These are phyloP conservation scores for Chimonanthus praecox DNA, from an alignment of 164 flowering plant species.

Conservation along the genomic window DNA sequence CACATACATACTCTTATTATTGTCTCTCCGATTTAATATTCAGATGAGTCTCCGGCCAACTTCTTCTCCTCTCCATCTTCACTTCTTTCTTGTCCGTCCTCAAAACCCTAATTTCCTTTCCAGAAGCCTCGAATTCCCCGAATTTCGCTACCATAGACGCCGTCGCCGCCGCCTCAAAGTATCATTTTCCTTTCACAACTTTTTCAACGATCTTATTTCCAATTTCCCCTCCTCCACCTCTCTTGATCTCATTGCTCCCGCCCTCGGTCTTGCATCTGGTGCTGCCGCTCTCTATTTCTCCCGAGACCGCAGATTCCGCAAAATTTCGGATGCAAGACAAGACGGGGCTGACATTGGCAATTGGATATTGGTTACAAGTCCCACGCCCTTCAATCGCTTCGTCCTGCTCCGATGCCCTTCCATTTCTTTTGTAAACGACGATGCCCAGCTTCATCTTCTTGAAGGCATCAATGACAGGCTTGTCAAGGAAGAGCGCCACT, in stretches of 20 bases:
- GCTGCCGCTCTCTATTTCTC: constrained; percentile 37
- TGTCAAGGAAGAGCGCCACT: constrained; percentile 63
- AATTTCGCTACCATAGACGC: background rate
- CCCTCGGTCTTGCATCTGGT: constrained; percentile 47
- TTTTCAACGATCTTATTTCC: constrained; percentile 27
- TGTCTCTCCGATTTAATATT: background rate
- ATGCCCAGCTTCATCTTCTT: constrained; percentile 15
- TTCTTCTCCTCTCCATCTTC: background rate
- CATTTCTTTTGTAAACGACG: constrained; percentile 40
- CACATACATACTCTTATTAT: no score
- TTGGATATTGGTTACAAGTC: constrained; percentile 71
- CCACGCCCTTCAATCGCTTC: constrained; percentile 90
- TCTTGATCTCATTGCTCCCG: constrained; percentile 41
- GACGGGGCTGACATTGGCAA: constrained; percentile 37
- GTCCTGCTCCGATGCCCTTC: constrained; percentile 84
- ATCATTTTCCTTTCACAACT: constrained; percentile 9
- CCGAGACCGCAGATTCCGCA: background rate
- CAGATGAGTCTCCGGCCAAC: background rate
- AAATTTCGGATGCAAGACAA: background rate
- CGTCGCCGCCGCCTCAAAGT: constrained; percentile 3
- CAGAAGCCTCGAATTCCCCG: background rate
- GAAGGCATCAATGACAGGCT: constrained; percentile 55
- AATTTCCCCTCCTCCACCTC: constrained; percentile 35
- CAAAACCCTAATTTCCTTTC: background rate
- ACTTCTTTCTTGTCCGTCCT: background rate